A percentile compares a stretch with the other conserved stretches of the same genome.
Evolutionary conservation across 768 basidiomycete species (phyloP).

Genomic region (button mushroom (Agaricus bisporus)): DNA sequence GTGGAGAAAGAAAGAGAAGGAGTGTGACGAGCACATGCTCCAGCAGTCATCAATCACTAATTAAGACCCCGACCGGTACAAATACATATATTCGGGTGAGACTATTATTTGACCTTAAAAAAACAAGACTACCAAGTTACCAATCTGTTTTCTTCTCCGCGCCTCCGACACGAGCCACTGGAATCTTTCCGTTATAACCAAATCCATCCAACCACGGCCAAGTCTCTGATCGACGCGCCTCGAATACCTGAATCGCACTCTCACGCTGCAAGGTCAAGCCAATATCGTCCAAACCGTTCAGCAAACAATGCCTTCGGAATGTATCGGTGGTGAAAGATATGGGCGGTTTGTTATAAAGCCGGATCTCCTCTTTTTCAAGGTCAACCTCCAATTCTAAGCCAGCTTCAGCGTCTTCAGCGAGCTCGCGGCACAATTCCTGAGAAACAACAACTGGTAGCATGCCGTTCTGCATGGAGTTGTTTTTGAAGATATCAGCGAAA

Average conservation of each 20-base stretch:
- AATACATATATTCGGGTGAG: not conserved
- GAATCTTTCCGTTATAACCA: conserved; percentile 81
- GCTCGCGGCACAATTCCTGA: conserved; percentile 61
- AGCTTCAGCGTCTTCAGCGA: conserved; percentile 72
- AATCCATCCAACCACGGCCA: conserved; percentile 99
- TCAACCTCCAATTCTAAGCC: conserved; percentile 79
- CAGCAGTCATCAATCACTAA: not conserved
- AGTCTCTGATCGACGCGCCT: conserved; percentile 62
- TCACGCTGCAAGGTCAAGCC: conserved; percentile 86
- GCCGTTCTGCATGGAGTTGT: conserved; percentile 89
- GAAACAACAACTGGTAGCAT: conserved; percentile 77
- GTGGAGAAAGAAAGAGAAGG: not conserved
- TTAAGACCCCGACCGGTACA: not conserved
- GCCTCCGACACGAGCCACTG: conserved; percentile 35
- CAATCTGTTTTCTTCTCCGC: conserved; percentile 60
- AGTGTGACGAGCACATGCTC: not conserved
- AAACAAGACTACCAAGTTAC: conserved; percentile 30
- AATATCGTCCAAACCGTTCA: conserved; percentile 97
- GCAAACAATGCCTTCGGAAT: conserved; percentile 88
- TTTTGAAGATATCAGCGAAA: conserved; percentile 88
- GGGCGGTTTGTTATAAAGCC: conserved; percentile 59
- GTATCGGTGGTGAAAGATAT: conserved; percentile 80
- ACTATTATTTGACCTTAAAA: not conserved
- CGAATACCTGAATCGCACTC: conserved; percentile 69
- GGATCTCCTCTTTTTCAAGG: conserved; percentile 74